Conservation (phyloP, 305 asterid species). For the Solanum hybrid region DNA sequence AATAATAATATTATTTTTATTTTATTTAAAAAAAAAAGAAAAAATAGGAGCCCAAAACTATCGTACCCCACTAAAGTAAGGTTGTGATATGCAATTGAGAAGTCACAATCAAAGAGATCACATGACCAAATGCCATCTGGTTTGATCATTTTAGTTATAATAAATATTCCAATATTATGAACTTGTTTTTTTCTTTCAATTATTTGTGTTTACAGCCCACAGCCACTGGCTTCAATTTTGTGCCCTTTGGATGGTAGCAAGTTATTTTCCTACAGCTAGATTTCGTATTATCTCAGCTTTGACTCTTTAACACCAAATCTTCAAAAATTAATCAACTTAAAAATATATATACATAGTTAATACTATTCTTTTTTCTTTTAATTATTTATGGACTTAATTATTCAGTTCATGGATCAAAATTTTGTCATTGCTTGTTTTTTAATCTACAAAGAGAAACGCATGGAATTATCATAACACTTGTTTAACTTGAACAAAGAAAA, state of each 20-base stretch:
- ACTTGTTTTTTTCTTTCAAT: not conserved
- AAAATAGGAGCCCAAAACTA: not conserved
- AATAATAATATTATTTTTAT: no score
- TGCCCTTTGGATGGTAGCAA: not conserved
- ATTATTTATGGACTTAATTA: not conserved
- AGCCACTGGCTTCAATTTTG: not conserved
- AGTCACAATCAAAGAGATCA: not conserved
- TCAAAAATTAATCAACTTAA: not conserved
- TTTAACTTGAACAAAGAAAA: not conserved
- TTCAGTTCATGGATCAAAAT: not conserved
- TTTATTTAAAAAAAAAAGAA: no score
- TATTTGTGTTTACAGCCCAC: not conserved
- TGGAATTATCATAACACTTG: not conserved
- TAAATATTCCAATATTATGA: not conserved
- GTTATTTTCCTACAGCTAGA: constrained; percentile 3
- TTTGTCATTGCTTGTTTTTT: not conserved
- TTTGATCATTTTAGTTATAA: not conserved
- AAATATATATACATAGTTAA: not conserved
- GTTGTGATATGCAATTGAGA: not conserved
- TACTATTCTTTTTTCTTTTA: not conserved
- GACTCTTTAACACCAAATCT: not conserved
- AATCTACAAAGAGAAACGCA: not conserved
- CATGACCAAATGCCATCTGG: not conserved
- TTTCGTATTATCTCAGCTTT: not conserved
- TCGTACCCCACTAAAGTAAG: not conserved